A percentile compares a stretch with the other conserved stretches of the same genome.
These are phyloP conservation scores for Camelina sativa DNA, from an alignment of 345 rosid species.

Conservation along the genomic window DNA sequence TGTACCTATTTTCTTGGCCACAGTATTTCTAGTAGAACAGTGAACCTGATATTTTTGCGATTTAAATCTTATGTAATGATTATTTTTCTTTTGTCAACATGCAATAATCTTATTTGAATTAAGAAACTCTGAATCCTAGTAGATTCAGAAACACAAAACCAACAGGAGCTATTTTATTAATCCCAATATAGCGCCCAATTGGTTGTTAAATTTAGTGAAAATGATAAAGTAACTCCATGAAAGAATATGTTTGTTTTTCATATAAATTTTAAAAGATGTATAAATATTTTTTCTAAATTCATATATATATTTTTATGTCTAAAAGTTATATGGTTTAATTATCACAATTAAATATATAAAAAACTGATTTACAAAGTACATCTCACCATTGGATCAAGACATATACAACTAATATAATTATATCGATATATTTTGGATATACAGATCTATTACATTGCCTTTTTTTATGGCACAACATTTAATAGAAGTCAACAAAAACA, in stretches of 20 bases:
- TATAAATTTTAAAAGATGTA: neutral
- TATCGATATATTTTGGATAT: neutral
- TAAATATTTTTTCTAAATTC: no score
- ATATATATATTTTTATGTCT: neutral
- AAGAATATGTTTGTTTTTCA: neutral
- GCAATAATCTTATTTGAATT: no score
- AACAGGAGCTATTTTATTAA: no score
- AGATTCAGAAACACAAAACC: no score
- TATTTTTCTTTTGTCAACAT: no score
- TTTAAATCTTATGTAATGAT: no score
- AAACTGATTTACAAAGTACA: neutral
- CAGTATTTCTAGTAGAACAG: no score
- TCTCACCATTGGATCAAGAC: neutral
- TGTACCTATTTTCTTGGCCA: no score
- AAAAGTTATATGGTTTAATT: neutral
- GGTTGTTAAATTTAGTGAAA: neutral
- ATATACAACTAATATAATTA: neutral
- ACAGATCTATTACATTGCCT: neutral
- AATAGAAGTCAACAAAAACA: neutral
- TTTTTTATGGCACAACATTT: neutral
- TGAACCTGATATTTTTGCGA: no score
- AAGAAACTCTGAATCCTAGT: no score
- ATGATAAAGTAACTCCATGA: neutral
- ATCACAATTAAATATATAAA: neutral
- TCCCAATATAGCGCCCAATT: neutral